Evolutionary conservation across 2,329 filamentous ascomycete species (phyloP).

Genomic region (Lasiodiplodia hormozganensis): DNA sequence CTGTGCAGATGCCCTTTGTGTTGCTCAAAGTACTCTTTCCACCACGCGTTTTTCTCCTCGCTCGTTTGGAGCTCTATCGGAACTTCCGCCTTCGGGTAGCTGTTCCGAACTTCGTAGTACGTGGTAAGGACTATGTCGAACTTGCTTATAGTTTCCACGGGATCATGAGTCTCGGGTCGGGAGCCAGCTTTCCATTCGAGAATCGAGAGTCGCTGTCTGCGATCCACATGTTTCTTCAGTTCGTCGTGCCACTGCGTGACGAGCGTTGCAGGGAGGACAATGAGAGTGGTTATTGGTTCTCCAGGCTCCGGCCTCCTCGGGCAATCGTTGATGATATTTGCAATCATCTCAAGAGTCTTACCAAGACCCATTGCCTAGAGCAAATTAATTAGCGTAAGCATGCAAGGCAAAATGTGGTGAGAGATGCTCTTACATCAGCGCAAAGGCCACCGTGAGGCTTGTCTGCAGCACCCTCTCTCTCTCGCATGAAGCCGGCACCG

Average conservation of each 20-base stretch:
- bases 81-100: constrained; percentile 50
- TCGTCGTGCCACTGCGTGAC: constrained; percentile 50
- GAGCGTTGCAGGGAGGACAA: constrained; percentile 50
- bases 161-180: constrained; percentile 36
- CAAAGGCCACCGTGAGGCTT: constrained; percentile 52
- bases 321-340: constrained; percentile 53
- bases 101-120: constrained; percentile 50
- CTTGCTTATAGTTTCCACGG: constrained; percentile 29
- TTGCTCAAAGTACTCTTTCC: constrained; percentile 39
- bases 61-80: constrained; percentile 48
- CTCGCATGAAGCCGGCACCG: constrained; percentile 62
- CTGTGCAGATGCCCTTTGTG: constrained; percentile 42
- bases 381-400: not conserved
- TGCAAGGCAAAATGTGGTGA: not conserved
- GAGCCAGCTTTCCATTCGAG: constrained; percentile 39
- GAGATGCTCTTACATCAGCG: constrained; percentile 39
- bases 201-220: constrained; percentile 26
- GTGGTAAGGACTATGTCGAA: constrained; percentile 51
- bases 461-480: constrained; percentile 51
- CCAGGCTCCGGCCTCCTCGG: constrained; percentile 26
- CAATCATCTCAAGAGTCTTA: constrained; percentile 36
- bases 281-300: constrained; percentile 46
- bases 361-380: constrained; percentile 32
- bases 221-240: constrained; percentile 40
- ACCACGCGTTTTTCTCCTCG: constrained; percentile 50